Percentiles rank a stretch among this genome's conserved stretches.
These are phyloP conservation scores for Neofusicoccum cordaticola DNA, from an alignment of 2,329 filamentous ascomycete genomes.

Conservation along the genomic window DNA sequence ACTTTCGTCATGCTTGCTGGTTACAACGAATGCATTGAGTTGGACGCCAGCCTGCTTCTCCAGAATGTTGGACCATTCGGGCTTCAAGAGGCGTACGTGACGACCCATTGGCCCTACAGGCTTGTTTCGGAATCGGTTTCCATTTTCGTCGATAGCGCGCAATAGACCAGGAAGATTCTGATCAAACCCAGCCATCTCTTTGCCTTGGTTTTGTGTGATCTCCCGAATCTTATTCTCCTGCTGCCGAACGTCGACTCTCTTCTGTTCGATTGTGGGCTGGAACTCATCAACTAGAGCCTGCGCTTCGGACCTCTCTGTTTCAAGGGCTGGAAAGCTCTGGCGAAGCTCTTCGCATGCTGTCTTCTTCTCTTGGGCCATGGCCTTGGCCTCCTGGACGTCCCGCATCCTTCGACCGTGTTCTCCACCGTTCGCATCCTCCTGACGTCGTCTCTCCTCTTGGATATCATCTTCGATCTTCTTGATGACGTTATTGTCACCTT, in stretches of 20 bases:
- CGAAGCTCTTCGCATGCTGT: conserved; percentile 43
- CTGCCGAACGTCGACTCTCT: conserved; percentile 50
- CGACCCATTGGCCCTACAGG: conserved; percentile 83
- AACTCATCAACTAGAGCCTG: conserved; percentile 24
- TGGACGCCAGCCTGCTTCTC: conserved; percentile 71
- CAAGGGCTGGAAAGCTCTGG: conserved; percentile 32
- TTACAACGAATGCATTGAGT: conserved; percentile 78
- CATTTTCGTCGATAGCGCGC: conserved; percentile 61
- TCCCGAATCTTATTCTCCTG: conserved; percentile 52
- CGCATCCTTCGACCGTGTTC: conserved; percentile 60
- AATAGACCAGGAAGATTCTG: conserved; percentile 61
- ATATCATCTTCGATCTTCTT: conserved; percentile 48
- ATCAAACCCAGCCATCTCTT: conserved; percentile 64
- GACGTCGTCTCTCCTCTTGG: conserved; percentile 55
- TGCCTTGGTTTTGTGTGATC: conserved; percentile 57
- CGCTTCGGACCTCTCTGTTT: conserved; percentile 33
- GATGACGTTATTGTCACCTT: conserved; percentile 55
- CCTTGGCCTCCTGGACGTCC: conserved; percentile 59
- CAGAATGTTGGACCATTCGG: conserved; percentile 78
- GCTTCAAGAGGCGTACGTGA: conserved; percentile 71
- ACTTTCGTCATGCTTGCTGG: conserved; percentile 71
- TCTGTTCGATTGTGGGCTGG: conserved; percentile 26
- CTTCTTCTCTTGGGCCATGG: conserved; percentile 47
- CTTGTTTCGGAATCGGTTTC: conserved; percentile 64
- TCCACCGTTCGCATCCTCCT: conserved; percentile 65